Evolutionary conservation across 1,139 yeast species (phyloP).

Genomic region (Geotrichum reessii): DNA sequence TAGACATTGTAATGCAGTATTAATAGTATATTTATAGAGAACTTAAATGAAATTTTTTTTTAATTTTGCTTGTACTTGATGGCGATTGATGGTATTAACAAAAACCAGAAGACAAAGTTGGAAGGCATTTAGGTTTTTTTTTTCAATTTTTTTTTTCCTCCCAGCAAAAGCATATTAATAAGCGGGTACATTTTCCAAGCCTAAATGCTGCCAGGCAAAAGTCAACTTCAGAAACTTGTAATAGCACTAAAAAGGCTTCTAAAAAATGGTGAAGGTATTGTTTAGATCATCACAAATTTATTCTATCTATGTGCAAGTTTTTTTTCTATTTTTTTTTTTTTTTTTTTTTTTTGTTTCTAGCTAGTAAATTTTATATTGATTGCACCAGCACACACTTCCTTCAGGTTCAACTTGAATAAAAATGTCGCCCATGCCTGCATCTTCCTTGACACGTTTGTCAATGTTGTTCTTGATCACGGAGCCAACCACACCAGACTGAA

Average conservation of each 20-base stretch:
- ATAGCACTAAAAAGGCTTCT: too few species aligned
- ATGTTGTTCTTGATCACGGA: constrained; percentile 57
- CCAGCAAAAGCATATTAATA: background rate
- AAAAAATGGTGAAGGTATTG: too few species aligned
- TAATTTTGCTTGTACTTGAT: background rate
- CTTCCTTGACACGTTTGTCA: constrained; percentile 39
- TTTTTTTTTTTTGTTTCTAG: background rate
- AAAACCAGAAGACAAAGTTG: background rate
- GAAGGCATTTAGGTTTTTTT: background rate
- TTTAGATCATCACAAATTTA: background rate
- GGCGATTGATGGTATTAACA: background rate
- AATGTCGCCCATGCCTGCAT: constrained; percentile 33
- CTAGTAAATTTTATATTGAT: constrained; percentile 9
- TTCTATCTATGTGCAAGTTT: background rate
- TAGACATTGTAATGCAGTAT: constrained; percentile 55
- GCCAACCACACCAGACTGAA: constrained; percentile 61
- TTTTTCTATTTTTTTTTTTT: background rate
- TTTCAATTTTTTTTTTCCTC: background rate
- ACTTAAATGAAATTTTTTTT: background rate
- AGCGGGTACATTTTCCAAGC: background rate
- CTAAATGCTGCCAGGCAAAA: background rate
- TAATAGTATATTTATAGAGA: background rate
- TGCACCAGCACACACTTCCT: constrained; percentile 37
- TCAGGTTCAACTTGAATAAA: constrained; percentile 40
- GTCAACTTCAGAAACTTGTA: background rate